Conservation (phyloP, 306 rosid genomes). For the Corylus americana region DNA sequence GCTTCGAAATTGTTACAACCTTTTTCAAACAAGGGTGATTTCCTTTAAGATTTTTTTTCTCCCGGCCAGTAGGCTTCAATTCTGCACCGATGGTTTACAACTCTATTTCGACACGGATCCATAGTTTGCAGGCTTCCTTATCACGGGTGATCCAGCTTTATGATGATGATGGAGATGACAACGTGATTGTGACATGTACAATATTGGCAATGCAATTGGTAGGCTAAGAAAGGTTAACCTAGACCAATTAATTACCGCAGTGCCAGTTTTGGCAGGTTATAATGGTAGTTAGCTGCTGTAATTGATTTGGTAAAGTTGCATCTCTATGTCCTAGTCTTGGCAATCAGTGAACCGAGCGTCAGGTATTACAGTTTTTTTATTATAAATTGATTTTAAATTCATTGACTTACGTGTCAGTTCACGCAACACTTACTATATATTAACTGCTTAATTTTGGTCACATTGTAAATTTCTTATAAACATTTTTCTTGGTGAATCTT, state of each 20-base stretch:
- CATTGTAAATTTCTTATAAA: no score
- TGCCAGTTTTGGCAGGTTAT: not conserved
- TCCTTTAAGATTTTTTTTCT: no score
- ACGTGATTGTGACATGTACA: conserved; percentile 35
- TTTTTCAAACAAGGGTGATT: no score
- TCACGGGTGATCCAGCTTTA: conserved; percentile 18
- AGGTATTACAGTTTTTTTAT: no score
- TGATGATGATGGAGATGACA: conserved; percentile 39
- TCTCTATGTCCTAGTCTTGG: no score
- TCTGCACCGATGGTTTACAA: not conserved
- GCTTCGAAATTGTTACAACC: no score
- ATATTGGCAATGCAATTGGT: conserved; percentile 4
- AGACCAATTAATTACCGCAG: conserved; percentile 19
- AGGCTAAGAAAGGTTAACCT: conserved; percentile 12
- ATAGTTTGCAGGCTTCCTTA: conserved; percentile 22
- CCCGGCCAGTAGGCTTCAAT: not conserved
- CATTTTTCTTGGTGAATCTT: no score
- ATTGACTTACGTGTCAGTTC: no score
- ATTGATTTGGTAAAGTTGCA: conserved; percentile 1
- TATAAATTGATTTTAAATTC: no score
- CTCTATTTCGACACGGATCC: not conserved
- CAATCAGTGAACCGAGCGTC: no score
- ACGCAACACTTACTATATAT: no score
- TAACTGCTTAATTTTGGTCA: no score
- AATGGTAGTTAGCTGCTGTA: conserved; percentile 1